Conservation (phyloP, 495 filamentous ascomycete genomes). For the Daldinia grandis region DNA sequence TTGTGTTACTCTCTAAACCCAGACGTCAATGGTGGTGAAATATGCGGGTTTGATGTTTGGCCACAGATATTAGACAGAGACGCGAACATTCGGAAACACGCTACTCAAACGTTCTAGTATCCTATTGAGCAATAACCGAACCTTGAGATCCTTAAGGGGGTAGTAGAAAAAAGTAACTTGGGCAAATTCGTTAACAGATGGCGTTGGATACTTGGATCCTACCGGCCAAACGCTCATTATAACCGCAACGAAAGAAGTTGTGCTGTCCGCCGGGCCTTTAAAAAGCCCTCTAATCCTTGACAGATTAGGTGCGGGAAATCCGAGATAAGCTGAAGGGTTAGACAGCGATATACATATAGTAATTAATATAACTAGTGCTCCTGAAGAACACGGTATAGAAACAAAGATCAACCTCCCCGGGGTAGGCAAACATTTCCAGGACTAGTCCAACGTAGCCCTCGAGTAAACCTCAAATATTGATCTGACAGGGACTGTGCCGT, state of each 20-base stretch:
- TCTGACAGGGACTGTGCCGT: slow-evolving; percentile 30
- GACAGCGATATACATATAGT: background rate
- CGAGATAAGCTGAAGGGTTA: slow-evolving; percentile 1
- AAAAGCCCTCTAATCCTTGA: slow-evolving; percentile 60
- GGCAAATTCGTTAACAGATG: slow-evolving; percentile 28
- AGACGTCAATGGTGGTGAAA: slow-evolving; percentile 53
- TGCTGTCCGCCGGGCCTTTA: slow-evolving; percentile 58
- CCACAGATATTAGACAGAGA: slow-evolving; percentile 50
- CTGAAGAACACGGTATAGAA: slow-evolving; percentile 50
- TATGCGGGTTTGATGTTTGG: slow-evolving; percentile 53
- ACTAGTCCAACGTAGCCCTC: slow-evolving; percentile 49
- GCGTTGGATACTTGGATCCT: slow-evolving; percentile 45
- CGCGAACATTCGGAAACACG: slow-evolving; percentile 44
- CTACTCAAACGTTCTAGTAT: slow-evolving; percentile 56
- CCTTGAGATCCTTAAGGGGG: slow-evolving; percentile 46
- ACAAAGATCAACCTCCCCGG: slow-evolving; percentile 50
- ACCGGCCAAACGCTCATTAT: slow-evolving; percentile 43
- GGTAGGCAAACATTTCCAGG: slow-evolving; percentile 62
- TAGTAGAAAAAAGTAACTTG: slow-evolving; percentile 50
- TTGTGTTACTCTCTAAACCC: slow-evolving; percentile 50
- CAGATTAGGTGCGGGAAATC: slow-evolving; percentile 58
- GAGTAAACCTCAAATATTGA: slow-evolving; percentile 22
- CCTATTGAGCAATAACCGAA: slow-evolving; percentile 50
- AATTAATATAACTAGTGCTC: slow-evolving; percentile 39
- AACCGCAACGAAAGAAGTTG: slow-evolving; percentile 53